Evolutionary conservation across 352 stramenopile genomes (phyloP).

Genomic region (Thalassiosira mediterranea): DNA sequence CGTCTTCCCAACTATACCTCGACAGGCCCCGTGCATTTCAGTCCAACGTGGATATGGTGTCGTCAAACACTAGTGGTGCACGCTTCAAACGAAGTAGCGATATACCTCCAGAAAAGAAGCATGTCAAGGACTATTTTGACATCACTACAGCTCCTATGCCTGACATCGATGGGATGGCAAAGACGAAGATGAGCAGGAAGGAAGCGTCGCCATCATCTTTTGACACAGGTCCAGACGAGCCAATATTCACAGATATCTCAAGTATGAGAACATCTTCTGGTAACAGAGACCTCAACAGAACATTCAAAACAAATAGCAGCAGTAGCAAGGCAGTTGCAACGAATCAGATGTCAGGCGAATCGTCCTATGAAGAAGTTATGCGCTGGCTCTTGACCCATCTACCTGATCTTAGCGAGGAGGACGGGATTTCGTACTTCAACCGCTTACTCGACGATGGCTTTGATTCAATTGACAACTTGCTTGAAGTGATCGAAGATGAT

Average conservation of each 20-base stretch:
- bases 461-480: slow-evolving; percentile 42
- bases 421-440: slow-evolving; percentile 27
- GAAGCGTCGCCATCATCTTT: slow-evolving; percentile 2
- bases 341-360: slow-evolving; percentile 6
- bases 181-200: slow-evolving; percentile 8
- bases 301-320: neutral
- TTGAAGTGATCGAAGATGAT: slow-evolving; percentile 33
- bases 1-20: neutral
- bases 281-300: slow-evolving; percentile 23
- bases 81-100: slow-evolving; percentile 27
- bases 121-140: slow-evolving; percentile 20
- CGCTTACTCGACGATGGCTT: slow-evolving; percentile 44
- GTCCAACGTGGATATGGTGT: slow-evolving; percentile 15
- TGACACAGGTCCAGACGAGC: neutral
- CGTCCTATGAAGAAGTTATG: slow-evolving; percentile 25
- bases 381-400: slow-evolving; percentile 38
- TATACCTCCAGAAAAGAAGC: slow-evolving; percentile 30
- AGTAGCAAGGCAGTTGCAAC: slow-evolving; percentile 1
- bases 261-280: neutral
- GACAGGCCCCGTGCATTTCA: neutral
- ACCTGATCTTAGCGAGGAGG: slow-evolving; percentile 27
- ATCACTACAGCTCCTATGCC: neutral
- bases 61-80: slow-evolving; percentile 24
- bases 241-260: neutral
- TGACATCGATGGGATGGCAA: slow-evolving; percentile 9